A percentile compares a stretch with the other conserved stretches of the same genome.
Evolutionary conservation across 2,329 filamentous ascomycete genomes (phyloP).

Genomic region (Ophiostoma tasmaniense): DNA sequence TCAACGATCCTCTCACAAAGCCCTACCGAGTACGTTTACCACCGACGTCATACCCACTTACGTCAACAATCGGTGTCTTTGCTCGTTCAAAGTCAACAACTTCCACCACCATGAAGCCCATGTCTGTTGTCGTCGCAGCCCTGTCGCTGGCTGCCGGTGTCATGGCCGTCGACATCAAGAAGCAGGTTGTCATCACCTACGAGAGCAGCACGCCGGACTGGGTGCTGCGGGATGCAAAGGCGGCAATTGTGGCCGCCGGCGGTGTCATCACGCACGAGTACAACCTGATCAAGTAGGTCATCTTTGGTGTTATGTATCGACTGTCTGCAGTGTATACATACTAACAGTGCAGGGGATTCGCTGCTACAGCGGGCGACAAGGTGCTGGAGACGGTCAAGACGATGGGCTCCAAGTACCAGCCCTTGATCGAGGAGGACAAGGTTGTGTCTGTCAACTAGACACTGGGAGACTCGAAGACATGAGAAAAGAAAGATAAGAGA

Average conservation of each 20-base stretch:
- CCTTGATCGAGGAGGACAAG: constrained; percentile 69
- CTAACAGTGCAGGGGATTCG: constrained; percentile 57
- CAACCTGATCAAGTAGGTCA: constrained; percentile 54
- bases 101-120: constrained; percentile 54
- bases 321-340: background rate
- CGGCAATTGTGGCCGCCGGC: constrained; percentile 59
- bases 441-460: constrained; percentile 42
- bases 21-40: background rate
- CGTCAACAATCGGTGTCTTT: background rate
- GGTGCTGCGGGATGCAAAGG: constrained; percentile 62
- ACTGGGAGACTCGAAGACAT: background rate
- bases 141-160: constrained; percentile 51
- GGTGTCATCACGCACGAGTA: constrained; percentile 76
- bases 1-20: too few relatives aligned
- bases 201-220: constrained; percentile 58
- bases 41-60: constrained; percentile 10
- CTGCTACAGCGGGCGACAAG: constrained; percentile 62
- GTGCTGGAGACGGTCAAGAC: constrained; percentile 59
- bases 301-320: background rate
- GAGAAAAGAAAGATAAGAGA: background rate
- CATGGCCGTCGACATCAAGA: constrained; percentile 56
- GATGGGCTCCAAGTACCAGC: constrained; percentile 50
- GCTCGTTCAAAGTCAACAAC: background rate
- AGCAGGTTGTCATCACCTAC: constrained; percentile 72
- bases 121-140: constrained; percentile 43